Base-by-base conservation (phyloP, 305 asterid species). In the Solanum hybrid region DNA sequence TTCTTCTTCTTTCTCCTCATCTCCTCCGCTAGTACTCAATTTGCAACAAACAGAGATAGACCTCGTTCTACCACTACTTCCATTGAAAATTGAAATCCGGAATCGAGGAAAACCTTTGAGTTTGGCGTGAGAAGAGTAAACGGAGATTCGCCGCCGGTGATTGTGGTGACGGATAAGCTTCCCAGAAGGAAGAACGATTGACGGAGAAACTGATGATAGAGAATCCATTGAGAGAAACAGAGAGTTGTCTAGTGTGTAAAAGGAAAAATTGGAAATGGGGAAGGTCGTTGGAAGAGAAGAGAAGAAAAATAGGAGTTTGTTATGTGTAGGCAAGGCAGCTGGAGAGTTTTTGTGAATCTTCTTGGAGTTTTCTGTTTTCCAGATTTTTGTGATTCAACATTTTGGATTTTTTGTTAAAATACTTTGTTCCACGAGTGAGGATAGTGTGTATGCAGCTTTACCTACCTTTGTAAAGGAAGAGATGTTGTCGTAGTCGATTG, bases 181-280 rank as follows among this genome's bases (percentile, higher is more conserved):
- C 16, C 66, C 92, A 89, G 89, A 91, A 13, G 95, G 96, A 86
- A 93, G 93, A 89, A 94, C 92, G 16, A 93, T 88, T 4, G 98
- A 92, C 20, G 95, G 94, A 7, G 96, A 91, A 26, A 95, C 95
- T n/a, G 96, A 91, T 80, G 96, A 79, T 66, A 95, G 90, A 26
- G 95, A 93, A 93, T 94, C 96, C 98, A 95, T 95, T 22, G 16
- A 60, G 71, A 60, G 71, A 60, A 60, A 60, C n/a, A 7, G 71
- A 7, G 1, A 60, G 20, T 60, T 60, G 71, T 60, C 26, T 60
- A 17, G 71, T 7, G 17, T 42, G 87, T 38, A 27, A 73, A 76
- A 29, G 31, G 60, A 37, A 35, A 60, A 79, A 79, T 3, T 35
- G 87, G 40, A 78, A 66, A 36, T 40, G 37, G 71, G 17, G 72